Evolutionary conservation across 805 yeast genomes (phyloP).

Genomic region (Yarrowia osloensis): DNA sequence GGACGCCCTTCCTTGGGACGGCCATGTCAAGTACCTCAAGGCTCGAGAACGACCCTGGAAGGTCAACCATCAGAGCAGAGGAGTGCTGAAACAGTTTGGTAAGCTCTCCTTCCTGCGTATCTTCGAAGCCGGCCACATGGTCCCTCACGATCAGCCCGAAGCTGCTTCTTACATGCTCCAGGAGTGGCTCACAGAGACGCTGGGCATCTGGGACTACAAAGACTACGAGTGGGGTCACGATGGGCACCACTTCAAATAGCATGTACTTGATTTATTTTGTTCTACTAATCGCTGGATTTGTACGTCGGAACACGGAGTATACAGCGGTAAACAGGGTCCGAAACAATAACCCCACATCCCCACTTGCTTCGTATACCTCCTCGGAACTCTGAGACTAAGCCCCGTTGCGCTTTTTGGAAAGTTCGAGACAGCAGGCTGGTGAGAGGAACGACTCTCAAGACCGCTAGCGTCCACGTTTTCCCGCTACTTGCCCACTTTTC

Average conservation of each 20-base stretch:
- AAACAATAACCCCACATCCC: background rate
- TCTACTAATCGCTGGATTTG: background rate
- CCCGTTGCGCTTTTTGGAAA: background rate
- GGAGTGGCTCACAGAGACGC: conserved; percentile 56
- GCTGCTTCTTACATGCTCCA: conserved; percentile 69
- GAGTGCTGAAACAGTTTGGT: conserved; percentile 68
- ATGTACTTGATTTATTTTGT: background rate
- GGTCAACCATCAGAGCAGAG: conserved; percentile 51
- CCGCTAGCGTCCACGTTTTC: background rate
- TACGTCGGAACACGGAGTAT: background rate
- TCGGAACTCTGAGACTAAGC: background rate
- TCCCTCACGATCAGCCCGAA: conserved; percentile 83
- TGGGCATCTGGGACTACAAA: conserved; percentile 45
- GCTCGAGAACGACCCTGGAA: conserved; percentile 47
- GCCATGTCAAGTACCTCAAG: conserved; percentile 52
- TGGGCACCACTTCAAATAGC: background rate
- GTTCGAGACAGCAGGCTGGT: background rate
- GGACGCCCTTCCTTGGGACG: conserved; percentile 65
- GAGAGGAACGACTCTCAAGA: background rate
- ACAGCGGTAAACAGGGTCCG: background rate
- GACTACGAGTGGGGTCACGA: background rate
- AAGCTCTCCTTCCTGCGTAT: conserved; percentile 77
- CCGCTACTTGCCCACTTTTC: background rate
- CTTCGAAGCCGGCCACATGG: conserved; percentile 89
- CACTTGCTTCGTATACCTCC: background rate